phyloP scores from a whole-genome alignment of 2,329 filamentous ascomycete species.

The Penicillium verrucosum region DNA sequence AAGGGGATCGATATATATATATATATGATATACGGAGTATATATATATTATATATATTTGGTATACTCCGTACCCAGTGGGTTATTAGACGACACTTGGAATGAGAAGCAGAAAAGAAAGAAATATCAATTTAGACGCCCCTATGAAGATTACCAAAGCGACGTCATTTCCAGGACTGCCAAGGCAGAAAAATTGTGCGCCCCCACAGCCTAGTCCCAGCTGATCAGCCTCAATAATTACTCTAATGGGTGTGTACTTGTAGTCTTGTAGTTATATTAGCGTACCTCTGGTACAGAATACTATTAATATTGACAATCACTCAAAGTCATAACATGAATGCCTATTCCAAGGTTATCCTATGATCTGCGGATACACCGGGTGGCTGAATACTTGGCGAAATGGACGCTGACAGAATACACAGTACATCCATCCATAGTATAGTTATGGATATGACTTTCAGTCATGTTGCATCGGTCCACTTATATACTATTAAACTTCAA shows the following conservation, averaged over 20 bases:
- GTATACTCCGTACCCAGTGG: neutral
- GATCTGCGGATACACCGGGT: neutral
- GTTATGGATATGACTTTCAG: neutral
- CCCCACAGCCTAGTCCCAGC: neutral
- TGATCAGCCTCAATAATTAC: neutral
- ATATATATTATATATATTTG: neutral
- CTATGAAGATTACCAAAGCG: neutral
- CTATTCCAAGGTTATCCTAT: neutral
- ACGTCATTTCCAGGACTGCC: slow-evolving; percentile 5
- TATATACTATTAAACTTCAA: neutral
- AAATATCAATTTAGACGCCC: neutral
- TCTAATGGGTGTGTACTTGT: neutral
- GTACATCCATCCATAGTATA: too few species aligned
- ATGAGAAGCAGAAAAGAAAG: neutral
- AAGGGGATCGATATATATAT: neutral
- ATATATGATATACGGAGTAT: too few species aligned
- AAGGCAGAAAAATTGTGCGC: neutral
- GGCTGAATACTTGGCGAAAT: slow-evolving; percentile 2
- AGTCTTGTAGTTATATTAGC: neutral
- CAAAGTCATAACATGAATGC: neutral
- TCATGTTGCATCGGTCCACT: neutral
- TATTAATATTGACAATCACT: neutral
- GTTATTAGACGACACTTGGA: neutral
- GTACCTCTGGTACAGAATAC: neutral
- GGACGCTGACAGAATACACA: neutral